These are phyloP conservation scores for Apostasia ramifera DNA, from an alignment of 106 monocot genomes.

Conservation along the genomic window DNA sequence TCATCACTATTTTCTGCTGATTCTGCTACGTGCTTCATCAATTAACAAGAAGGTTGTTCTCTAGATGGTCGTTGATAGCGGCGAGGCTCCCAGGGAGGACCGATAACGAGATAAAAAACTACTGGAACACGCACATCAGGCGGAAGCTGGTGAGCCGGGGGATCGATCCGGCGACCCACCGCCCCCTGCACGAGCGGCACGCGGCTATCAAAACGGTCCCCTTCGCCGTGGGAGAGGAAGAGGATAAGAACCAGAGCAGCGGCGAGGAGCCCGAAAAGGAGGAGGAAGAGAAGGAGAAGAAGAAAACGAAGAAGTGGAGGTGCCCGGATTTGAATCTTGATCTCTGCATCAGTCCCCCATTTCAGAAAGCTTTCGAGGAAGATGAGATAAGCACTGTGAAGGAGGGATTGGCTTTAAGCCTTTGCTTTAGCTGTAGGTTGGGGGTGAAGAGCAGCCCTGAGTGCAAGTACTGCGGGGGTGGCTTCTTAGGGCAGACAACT, in stretches of 20 bases:
- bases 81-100: slow-evolving; percentile 56
- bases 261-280: neutral
- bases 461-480: neutral
- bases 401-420: neutral
- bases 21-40: too few relatives aligned
- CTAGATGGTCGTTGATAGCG: slow-evolving; percentile 62
- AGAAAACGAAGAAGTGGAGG: neutral
- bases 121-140: slow-evolving; percentile 69
- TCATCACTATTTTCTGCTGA: too few relatives aligned
- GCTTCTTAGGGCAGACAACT: neutral
- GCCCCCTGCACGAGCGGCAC: slow-evolving; percentile 9
- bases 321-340: neutral
- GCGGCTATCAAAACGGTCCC: neutral
- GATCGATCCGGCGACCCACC: slow-evolving; percentile 50
- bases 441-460: neutral
- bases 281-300: neutral
- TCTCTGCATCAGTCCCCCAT: neutral
- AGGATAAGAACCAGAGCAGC: neutral
- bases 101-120: slow-evolving; percentile 71
- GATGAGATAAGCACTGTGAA: neutral
- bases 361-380: neutral
- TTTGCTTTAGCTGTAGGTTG: neutral
- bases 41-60: neutral
- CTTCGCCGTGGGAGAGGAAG: slow-evolving; percentile 4
- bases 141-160: slow-evolving; percentile 53